A percentile compares a stretch with the other conserved stretches of the same genome.
Conservation (phyloP, 169 alveolate genomes). For the Theileria orientalis region DNA sequence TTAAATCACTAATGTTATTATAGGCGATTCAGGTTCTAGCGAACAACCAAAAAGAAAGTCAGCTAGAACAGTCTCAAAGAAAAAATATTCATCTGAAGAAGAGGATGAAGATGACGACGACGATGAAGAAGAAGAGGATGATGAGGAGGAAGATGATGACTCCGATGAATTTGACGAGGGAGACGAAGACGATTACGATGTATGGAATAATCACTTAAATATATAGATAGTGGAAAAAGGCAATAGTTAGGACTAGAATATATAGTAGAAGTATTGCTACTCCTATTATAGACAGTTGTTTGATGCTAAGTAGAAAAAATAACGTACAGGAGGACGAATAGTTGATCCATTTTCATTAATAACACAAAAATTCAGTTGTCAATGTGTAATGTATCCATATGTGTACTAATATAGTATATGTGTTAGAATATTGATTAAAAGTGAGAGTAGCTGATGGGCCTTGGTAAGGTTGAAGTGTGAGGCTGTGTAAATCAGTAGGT, state of each 20-base stretch:
- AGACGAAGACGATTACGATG: slow-evolving; percentile 61
- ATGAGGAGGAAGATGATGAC: slow-evolving; percentile 68
- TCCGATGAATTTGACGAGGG: slow-evolving; percentile 53
- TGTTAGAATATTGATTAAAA: too few relatives aligned
- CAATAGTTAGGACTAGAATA: not conserved
- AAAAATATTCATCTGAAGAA: slow-evolving; percentile 60
- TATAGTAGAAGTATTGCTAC: not conserved
- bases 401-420: too few relatives aligned
- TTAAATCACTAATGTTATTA: not conserved
- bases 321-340: too few relatives aligned
- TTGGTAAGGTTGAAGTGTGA: too few relatives aligned
- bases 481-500: too few relatives aligned
- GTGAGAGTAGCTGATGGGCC: too few relatives aligned
- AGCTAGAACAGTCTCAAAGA: slow-evolving; percentile 31
- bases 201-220: too few relatives aligned
- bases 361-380: too few relatives aligned
- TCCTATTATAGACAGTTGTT: too few relatives aligned
- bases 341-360: too few relatives aligned
- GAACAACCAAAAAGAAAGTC: slow-evolving; percentile 55
- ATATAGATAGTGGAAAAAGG: not conserved
- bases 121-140: slow-evolving; percentile 39
- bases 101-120: slow-evolving; percentile 47
- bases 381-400: too few relatives aligned
- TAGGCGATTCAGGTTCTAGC: slow-evolving; percentile 3
- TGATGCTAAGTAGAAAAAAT: too few relatives aligned